Evolutionary conservation across 2,329 filamentous ascomycete genomes (phyloP).

Genomic region (Aspergillus fructus): DNA sequence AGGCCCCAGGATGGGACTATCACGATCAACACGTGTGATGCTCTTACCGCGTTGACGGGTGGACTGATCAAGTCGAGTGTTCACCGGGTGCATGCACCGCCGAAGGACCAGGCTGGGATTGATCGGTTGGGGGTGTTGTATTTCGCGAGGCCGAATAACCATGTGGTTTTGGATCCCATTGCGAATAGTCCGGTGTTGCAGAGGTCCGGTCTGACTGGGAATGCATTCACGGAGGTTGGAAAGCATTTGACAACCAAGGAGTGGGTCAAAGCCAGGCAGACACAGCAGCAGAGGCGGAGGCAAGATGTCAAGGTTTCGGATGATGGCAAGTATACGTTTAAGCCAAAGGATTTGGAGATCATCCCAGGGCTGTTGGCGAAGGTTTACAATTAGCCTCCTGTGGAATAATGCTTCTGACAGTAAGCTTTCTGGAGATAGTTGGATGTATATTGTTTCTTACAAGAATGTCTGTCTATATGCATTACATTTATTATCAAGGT

Average conservation of each 20-base stretch:
- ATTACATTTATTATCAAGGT: not conserved
- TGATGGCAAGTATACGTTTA: constrained; percentile 39
- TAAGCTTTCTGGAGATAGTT: not conserved
- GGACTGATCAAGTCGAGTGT: constrained; percentile 52
- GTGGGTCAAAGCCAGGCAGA: constrained; percentile 43
- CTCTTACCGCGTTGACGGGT: constrained; percentile 50
- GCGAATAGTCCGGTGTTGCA: constrained; percentile 38
- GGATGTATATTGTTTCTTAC: not conserved
- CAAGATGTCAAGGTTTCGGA: constrained; percentile 33
- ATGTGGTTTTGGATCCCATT: constrained; percentile 41
- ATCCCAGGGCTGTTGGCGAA: constrained; percentile 42
- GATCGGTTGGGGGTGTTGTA: constrained; percentile 47
- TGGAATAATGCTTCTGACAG: not conserved
- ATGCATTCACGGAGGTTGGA: constrained; percentile 42
- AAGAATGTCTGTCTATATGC: not conserved
- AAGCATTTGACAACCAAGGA: constrained; percentile 42
- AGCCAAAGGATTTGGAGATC: constrained; percentile 42
- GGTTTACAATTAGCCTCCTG: constrained; percentile 35
- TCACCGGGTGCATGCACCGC: constrained; percentile 52
- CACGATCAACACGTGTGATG: constrained; percentile 54
- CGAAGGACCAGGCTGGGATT: constrained; percentile 47
- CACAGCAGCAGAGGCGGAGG: constrained; percentile 43
- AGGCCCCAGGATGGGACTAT: constrained; percentile 51
- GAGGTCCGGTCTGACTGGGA: constrained; percentile 37
- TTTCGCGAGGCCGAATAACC: constrained; percentile 50